Conservation (phyloP, 228 moss, liverwort and hornwort genomes). For the Sphagnum fallax region DNA sequence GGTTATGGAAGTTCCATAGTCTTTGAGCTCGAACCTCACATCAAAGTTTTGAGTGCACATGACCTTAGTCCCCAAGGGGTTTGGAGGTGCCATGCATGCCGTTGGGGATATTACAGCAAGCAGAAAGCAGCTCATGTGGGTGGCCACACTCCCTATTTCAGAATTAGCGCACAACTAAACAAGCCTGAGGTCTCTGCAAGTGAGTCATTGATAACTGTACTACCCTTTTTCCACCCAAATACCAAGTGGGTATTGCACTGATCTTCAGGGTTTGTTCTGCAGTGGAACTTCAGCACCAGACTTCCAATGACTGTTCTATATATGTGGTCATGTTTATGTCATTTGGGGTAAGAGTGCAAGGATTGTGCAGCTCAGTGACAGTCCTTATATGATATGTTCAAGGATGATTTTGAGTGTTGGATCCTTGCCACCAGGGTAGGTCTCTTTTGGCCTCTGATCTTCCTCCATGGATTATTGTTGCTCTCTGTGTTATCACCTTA, state of each 20-base stretch:
- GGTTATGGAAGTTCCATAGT: constrained; percentile 28
- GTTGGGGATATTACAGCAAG: constrained; percentile 70
- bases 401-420: constrained; percentile 84
- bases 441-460: not conserved
- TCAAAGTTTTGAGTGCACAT: constrained; percentile 50
- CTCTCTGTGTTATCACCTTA: not conserved
- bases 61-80: constrained; percentile 60
- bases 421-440: constrained; percentile 81
- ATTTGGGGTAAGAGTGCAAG: constrained; percentile 77
- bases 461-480: not conserved
- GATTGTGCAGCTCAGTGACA: constrained; percentile 81
- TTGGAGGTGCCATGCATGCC: constrained; percentile 42
- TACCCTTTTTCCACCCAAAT: not conserved
- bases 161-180: constrained; percentile 59
- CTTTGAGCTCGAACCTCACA: constrained; percentile 42
- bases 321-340: constrained; percentile 83
- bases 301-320: constrained; percentile 89
- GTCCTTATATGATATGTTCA: constrained; percentile 75
- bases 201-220: constrained; percentile 20
- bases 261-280: constrained; percentile 63
- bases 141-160: constrained; percentile 63
- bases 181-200: constrained; percentile 75
- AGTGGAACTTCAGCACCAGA: constrained; percentile 76
- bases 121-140: constrained; percentile 86
- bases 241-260: not conserved